Conservation (phyloP, 495 filamentous ascomycete species). For the Penicillium mononematosum region DNA sequence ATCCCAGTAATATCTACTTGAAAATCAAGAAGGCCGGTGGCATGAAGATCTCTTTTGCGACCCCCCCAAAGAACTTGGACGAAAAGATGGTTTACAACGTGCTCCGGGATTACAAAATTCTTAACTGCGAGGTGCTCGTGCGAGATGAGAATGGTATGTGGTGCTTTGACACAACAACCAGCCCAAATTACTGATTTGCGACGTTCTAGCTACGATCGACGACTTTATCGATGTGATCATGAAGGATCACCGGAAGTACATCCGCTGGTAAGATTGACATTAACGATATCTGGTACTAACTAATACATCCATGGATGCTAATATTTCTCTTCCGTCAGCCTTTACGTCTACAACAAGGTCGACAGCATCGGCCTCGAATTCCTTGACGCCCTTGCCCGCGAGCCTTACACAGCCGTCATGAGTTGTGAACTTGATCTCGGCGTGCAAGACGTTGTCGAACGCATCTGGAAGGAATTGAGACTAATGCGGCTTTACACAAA, state of each 20-base stretch:
- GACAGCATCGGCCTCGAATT: conserved; percentile 92
- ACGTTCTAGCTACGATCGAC: conserved; percentile 75
- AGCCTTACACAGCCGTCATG: conserved; percentile 95
- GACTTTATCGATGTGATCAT: conserved; percentile 99
- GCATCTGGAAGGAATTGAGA: conserved; percentile 91
- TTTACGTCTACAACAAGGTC: conserved; percentile 99
- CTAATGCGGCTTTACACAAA: conserved; percentile 96
- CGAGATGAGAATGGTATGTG: conserved; percentile 80
- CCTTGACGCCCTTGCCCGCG: conserved; percentile 85
- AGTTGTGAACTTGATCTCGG: conserved; percentile 95
- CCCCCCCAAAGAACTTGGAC: conserved; percentile 83
- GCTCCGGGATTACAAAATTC: conserved; percentile 94
- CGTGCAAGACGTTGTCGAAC: conserved; percentile 92
- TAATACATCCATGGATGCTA: not conserved
- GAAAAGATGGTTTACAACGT: conserved; percentile 98
- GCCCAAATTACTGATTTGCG: conserved; percentile 9
- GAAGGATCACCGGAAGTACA: conserved; percentile 98
- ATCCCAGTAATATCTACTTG: conserved; percentile 88
- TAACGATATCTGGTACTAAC: not conserved
- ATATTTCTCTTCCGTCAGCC: conserved; percentile 43
- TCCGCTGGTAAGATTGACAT: conserved; percentile 58
- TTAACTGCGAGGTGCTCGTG: conserved; percentile 95
- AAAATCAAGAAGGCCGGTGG: conserved; percentile 96
- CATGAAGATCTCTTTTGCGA: conserved; percentile 96
- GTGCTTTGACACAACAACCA: not conserved